Conservation (phyloP, 1,284 basidiomycete genomes). For the Ustilago shanxiensis region DNA sequence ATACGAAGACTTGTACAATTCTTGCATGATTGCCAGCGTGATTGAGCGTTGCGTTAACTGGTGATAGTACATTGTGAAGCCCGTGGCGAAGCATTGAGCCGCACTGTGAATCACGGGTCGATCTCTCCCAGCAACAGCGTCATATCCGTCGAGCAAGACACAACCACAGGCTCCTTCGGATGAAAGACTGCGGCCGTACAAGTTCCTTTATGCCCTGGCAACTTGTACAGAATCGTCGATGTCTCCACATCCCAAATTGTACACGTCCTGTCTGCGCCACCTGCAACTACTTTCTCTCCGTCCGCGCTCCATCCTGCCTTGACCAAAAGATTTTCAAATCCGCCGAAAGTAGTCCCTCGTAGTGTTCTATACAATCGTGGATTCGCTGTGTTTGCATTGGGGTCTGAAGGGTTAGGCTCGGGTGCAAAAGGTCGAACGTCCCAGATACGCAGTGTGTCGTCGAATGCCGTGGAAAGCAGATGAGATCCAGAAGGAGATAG, state of each 20-base stretch:
- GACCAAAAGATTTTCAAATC: constrained; percentile 66
- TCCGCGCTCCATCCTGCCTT: constrained; percentile 61
- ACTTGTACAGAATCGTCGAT: constrained; percentile 63
- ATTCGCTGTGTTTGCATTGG: constrained; percentile 26
- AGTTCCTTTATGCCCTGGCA: constrained; percentile 69
- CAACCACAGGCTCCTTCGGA: constrained; percentile 67
- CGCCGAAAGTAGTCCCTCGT: constrained; percentile 59
- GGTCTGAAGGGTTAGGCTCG: constrained; percentile 51
- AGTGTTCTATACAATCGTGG: constrained; percentile 64
- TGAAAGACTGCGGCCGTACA: constrained; percentile 68
- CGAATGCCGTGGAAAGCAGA: constrained; percentile 62
- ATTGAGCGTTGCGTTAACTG: neutral
- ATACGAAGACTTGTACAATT: constrained; percentile 5
- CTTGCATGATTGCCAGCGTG: neutral
- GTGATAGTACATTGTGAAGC: constrained; percentile 12
- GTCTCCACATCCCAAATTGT: constrained; percentile 67
- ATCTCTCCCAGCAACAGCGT: constrained; percentile 65
- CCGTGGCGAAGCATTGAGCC: neutral
- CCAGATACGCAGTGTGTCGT: constrained; percentile 68
- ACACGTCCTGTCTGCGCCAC: constrained; percentile 65
- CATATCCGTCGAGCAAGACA: constrained; percentile 62
- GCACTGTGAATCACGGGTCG: constrained; percentile 27
- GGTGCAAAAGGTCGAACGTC: constrained; percentile 70
- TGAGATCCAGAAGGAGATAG: constrained; percentile 67
- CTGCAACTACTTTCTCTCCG: constrained; percentile 61